Base-by-base conservation (phyloP, 495 filamentous ascomycete genomes). In the Jackrogersella multiformis region DNA sequence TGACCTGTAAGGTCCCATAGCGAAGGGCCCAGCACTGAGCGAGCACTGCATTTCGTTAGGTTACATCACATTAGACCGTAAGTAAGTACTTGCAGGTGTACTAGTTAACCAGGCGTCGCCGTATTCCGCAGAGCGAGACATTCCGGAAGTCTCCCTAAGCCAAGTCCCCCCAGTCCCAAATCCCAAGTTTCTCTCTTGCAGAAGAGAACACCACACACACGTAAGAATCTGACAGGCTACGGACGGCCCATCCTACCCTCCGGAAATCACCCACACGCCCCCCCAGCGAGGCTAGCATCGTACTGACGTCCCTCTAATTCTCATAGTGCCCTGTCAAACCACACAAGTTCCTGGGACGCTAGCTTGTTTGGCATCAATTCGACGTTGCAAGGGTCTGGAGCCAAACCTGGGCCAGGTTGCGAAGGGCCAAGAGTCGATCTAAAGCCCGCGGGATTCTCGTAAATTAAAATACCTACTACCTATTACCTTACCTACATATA, bases 391-490 rank as follows among this genome's bases (percentile, higher is more conserved):
- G 67, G 67, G 67, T 70, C 46, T 62, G 51, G 61, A 41, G 61
- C 67, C 67, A 70, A 65, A 66, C 67, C 67, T 44, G 61, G 61
- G 57, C 67, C 67, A 66, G 59, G 67, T 70, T 61, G 61, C 67
- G 62, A 66, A 28, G n/a, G 45, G 67, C 67, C 67, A 66, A 70
- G 67, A 70, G 67, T 70, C 67, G 67, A 70, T 70, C 67, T 70
- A 66, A n/a, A 70, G 67, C 61, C 67, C 56, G 61, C 67, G 67
- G 67, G 67, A 70, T 66, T 60, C 67, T 70, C 67, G 61, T 70
- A 70, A 70, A 70, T 70, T 70, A 70, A 61, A 65, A 30, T 30
- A 30, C 26, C 26, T 68, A 63, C 52, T 32, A n/a, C n/a, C n/a
- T n/a, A n/a, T n/a, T n/a, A n/a, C n/a, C n/a, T n/a, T n/a, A n/a